A percentile compares a stretch with the other conserved stretches of the same genome.
phyloP scores from a whole-genome alignment of 148 eudicot species.

The Vaccinium corymbosum region DNA sequence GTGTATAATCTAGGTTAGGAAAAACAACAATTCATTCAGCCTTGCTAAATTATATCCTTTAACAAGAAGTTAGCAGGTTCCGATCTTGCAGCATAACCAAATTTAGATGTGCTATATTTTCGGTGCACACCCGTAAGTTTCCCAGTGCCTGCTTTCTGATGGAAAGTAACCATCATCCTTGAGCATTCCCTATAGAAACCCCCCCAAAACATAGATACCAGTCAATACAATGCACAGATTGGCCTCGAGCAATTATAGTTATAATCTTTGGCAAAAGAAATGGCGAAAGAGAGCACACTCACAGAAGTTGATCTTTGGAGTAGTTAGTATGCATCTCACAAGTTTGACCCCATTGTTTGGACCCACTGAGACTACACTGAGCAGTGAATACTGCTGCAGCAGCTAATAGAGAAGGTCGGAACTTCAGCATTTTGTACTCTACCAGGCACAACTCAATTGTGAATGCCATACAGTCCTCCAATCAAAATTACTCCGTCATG shows the following conservation, averaged over 20 bases:
- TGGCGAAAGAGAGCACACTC: constrained; percentile 23
- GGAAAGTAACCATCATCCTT: constrained; percentile 68
- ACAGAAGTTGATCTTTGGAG: constrained; percentile 60
- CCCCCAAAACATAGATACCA: background rate
- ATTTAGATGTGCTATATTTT: constrained; percentile 70
- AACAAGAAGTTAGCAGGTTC: constrained; percentile 71
- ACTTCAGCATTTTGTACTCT: constrained; percentile 72
- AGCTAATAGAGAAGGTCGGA: constrained; percentile 68
- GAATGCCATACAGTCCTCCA: constrained; percentile 6
- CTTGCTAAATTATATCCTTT: constrained; percentile 25
- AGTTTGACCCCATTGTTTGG: constrained; percentile 57
- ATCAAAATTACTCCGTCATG: no score
- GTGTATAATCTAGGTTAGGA: no score
- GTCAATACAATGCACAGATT: background rate
- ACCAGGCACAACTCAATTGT: constrained; percentile 67
- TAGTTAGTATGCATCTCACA: constrained; percentile 59
- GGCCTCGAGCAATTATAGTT: background rate
- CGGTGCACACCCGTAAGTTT: constrained; percentile 72
- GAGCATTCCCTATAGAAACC: constrained; percentile 60
- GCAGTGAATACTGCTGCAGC: constrained; percentile 82
- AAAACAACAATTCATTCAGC: no score
- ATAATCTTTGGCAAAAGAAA: background rate
- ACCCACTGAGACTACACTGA: constrained; percentile 50
- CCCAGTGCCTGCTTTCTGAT: constrained; percentile 63
- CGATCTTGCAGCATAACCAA: constrained; percentile 56